Evolutionary conservation across 2,329 filamentous ascomycete genomes (phyloP), one percentile per base, ranked within the genome.

Genomic region (Colletotrichum lini): DNA sequence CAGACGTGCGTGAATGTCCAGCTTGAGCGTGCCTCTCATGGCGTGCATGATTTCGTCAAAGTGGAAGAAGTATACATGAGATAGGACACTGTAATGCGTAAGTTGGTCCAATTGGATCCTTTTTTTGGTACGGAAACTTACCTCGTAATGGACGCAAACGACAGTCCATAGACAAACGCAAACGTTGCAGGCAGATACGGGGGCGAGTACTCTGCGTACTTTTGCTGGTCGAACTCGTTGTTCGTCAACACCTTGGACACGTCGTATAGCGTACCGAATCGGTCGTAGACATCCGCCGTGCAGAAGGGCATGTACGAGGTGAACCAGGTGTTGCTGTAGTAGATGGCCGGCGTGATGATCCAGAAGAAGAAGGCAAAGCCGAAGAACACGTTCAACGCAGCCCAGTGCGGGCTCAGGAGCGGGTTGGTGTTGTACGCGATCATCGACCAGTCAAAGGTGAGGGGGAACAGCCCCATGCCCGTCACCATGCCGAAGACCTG

Each of bases 131-230:
- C 10, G 21, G 15, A 8, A 1, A 42, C 45, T 9, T 23, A 71
- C 68, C 68, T 78, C 1, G 92, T 84, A 54, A 94, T 92, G 59
- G 91, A 87, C 3, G 92, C 92, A 78, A 94, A 94, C 0, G 90
- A 92, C 2, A 94, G 81, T 0, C 76, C 78, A 78, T 89, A 89
- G 5, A 86, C 81, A 23, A 82, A 79, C 7, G 87, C 77, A 65
- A 85, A 86, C 7, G 82, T 85, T 7, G 87, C 85, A 0, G 84
- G 79, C 38, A 89, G 76, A 72, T 85, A 89, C 0, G 86, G 85
- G 0, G 86, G 85, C 6, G 86, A 88, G 75, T 89, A 89, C 1
- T 76, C 74, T 21, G 81, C 79, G 73, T 89, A 89, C 67, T 84
- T 84, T 26, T 78, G 77, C 4, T 78, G 72, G 64, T 86, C 81